phyloP scores from a whole-genome alignment of 257 asterid genomes.

The Nicotiana noctiflora region DNA sequence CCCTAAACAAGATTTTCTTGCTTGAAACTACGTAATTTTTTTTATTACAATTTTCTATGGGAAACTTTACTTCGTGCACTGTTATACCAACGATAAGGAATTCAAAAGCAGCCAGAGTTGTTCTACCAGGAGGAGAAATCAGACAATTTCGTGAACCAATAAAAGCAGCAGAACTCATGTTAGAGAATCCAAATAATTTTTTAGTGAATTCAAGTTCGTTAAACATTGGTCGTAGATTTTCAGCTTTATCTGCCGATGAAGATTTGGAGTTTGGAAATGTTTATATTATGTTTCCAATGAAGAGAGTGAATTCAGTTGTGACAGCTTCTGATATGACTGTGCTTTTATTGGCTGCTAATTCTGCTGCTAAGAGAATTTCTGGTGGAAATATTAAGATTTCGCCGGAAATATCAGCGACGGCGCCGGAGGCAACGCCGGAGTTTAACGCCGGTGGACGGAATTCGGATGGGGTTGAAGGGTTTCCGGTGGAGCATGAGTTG shows the following conservation, averaged over 20 bases:
- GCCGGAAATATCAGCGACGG: constrained; percentile 9
- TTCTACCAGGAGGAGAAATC: constrained; percentile 31
- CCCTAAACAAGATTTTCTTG: neutral
- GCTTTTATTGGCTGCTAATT: constrained; percentile 32
- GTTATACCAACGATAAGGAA: constrained; percentile 12
- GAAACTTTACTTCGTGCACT: constrained; percentile 23
- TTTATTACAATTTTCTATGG: constrained; percentile 9
- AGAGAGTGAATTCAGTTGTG: constrained; percentile 36
- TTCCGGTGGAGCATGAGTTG: constrained; percentile 8
- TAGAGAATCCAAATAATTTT: constrained; percentile 27
- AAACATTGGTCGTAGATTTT: constrained; percentile 32
- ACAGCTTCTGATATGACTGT: constrained; percentile 37
- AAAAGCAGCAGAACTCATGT: constrained; percentile 39
- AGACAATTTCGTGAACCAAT: constrained; percentile 23
- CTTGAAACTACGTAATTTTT: no score
- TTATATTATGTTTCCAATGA: constrained; percentile 50
- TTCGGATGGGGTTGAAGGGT: constrained; percentile 13
- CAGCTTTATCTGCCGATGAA: constrained; percentile 40
- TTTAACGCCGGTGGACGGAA: neutral
- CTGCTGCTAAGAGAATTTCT: constrained; percentile 26
- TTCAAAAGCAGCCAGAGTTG: constrained; percentile 24
- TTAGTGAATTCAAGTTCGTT: constrained; percentile 29
- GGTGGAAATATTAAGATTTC: constrained; percentile 11
- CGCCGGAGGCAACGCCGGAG: neutral
- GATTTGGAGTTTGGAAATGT: constrained; percentile 41